phyloP scores from a whole-genome alignment of 768 basidiomycete species.

The Heimioporus sp. region DNA sequence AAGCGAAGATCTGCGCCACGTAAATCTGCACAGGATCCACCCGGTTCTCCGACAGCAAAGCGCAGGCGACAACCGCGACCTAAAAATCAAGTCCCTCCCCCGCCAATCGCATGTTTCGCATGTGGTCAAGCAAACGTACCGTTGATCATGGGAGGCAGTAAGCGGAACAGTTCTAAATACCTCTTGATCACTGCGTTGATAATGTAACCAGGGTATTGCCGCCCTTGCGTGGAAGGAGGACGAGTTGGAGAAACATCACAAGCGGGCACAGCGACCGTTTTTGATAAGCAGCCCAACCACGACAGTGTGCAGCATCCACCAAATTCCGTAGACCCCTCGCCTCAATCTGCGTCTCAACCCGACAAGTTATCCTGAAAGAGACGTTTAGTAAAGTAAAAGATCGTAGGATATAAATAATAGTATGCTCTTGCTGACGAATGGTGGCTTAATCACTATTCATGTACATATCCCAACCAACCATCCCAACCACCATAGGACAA shows the following conservation, averaged over 20 bases:
- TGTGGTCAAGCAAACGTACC: slow-evolving; percentile 72
- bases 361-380: background rate
- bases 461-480: slow-evolving; percentile 59
- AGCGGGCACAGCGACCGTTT: background rate
- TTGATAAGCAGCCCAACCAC: background rate
- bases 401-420: slow-evolving; percentile 10
- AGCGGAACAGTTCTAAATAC: slow-evolving; percentile 28
- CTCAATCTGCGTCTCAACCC: background rate
- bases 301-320: slow-evolving; percentile 4
- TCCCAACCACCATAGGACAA: slow-evolving; percentile 72
- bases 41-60: slow-evolving; percentile 32
- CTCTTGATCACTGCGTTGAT: background rate
- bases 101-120: slow-evolving; percentile 51
- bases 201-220: slow-evolving; percentile 55
- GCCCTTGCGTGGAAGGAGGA: slow-evolving; percentile 61
- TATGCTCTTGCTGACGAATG: slow-evolving; percentile 5
- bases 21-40: slow-evolving; percentile 27
- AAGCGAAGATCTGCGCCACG: slow-evolving; percentile 36
- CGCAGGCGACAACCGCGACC: slow-evolving; percentile 38
- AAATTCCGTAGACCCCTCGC: background rate
- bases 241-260: slow-evolving; percentile 35
- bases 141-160: slow-evolving; percentile 72
- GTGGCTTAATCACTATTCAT: slow-evolving; percentile 18
- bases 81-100: slow-evolving; percentile 35
- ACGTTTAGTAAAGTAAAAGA: background rate